Evolutionary conservation across 441 rosid species (phyloP), one percentile per base, ranked within the genome.

Genomic region (Gossypium schwendimanii): DNA sequence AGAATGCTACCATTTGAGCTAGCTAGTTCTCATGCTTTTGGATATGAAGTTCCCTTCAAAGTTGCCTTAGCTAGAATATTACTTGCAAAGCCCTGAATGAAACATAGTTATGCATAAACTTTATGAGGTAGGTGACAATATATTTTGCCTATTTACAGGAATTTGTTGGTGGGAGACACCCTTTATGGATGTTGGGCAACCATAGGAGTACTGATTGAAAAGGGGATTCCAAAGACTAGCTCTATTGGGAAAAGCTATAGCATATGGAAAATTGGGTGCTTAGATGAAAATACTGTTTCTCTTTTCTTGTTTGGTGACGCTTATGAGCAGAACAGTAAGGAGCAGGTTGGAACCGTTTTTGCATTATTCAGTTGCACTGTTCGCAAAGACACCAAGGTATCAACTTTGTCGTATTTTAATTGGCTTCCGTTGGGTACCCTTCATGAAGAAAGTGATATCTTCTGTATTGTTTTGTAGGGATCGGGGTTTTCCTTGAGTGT

Each of bases 221-320:
- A 84, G 78, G 97, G 98, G 55, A 78, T 62, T 66, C 86, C 89
- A 18, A 89, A 70, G 85, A 90, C 89, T 59, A 93, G 95, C 79
- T 90, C 97, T 20, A 84, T 79, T 0, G 94, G 99, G 58, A 87
- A 95, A 84, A 76, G 77, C 77, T 93, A 90, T 79, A 75, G 80
- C 68, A 86, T 93, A 33, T 93, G 98, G 93, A 93, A 88, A 78
- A 21, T 93, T 59, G 86, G 97, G 68, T 78, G 91, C 79, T 79
- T 95, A 75, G 87, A 82, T 75, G 94, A 89, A 68, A 87, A 77
- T 79, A 81, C 74, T 28, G 63, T 88, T 71, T 88, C 99, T 63
- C 76, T 95, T 70, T 95, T 95, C 86, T 81, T 95, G 88, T 95
- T 95, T 81, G 91, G 95, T 62, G 97, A 91, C 76, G 97, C 97